A percentile compares a stretch with the other conserved stretches of the same genome.
phyloP scores from a whole-genome alignment of 176 grass and related monocot species.

The Oryza longistaminata region DNA sequence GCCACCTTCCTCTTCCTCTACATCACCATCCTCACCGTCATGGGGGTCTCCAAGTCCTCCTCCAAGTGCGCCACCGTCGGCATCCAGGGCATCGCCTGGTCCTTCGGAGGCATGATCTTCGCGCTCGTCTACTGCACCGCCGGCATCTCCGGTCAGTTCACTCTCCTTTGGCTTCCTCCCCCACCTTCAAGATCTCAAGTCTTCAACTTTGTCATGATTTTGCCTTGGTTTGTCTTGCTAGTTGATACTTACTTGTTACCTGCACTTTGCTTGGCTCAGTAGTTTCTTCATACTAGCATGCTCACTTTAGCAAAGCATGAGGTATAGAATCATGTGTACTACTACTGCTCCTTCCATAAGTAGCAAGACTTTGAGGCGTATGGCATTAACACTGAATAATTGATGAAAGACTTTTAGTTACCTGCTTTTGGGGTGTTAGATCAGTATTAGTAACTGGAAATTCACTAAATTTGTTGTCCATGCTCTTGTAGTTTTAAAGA shows the following conservation, averaged over 20 bases:
- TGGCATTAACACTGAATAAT: background rate
- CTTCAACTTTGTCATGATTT: slow-evolving; percentile 11
- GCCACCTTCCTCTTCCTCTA: slow-evolving; percentile 96
- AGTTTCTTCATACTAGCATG: background rate
- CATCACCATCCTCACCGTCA: slow-evolving; percentile 91
- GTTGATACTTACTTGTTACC: background rate
- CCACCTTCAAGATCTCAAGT: background rate
- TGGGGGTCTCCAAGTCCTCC: slow-evolving; percentile 64
- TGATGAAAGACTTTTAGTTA: background rate
- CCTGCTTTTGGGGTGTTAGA: background rate
- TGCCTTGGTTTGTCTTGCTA: background rate
- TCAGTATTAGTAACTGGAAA: background rate
- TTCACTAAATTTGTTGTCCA: slow-evolving; percentile 8
- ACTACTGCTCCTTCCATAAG: background rate
- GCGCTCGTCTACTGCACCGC: slow-evolving; percentile 94
- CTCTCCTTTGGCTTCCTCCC: background rate
- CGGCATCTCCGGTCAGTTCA: slow-evolving; percentile 74
- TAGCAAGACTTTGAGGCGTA: background rate
- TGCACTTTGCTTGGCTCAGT: slow-evolving; percentile 13
- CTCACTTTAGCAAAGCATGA: background rate
- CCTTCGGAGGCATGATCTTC: slow-evolving; percentile 96
- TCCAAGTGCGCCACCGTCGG: slow-evolving; percentile 81
- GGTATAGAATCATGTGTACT: background rate
- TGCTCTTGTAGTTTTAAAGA: background rate
- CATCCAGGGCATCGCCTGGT: slow-evolving; percentile 89